A percentile compares a stretch with the other conserved stretches of the same genome.
Conservation (phyloP, 345 rosid genomes). For the Camelina sativa region DNA sequence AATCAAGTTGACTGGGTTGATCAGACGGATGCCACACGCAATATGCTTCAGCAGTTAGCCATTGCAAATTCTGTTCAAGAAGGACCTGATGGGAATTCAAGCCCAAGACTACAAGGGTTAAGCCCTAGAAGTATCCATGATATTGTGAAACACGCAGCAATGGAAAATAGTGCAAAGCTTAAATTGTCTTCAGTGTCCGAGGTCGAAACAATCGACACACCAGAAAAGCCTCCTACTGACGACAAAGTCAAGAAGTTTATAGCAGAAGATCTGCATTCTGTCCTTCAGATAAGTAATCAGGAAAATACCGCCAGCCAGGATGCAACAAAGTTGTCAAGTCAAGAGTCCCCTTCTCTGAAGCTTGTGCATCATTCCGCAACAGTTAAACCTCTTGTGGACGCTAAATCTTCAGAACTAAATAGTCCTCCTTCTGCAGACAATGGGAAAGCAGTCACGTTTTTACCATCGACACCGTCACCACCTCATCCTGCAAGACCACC, state of each 20-base stretch:
- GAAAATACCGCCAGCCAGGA: slow-evolving; percentile 32
- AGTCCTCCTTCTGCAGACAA: slow-evolving; percentile 33
- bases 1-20: slow-evolving; percentile 81
- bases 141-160: slow-evolving; percentile 42
- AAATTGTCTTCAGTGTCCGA: slow-evolving; percentile 48
- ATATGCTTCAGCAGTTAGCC: slow-evolving; percentile 76
- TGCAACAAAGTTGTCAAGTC: slow-evolving; percentile 32
- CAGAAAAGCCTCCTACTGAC: slow-evolving; percentile 40
- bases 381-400: slow-evolving; percentile 43
- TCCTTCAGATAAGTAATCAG: slow-evolving; percentile 34
- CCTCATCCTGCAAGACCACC: slow-evolving; percentile 42
- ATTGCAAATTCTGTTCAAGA: slow-evolving; percentile 60
- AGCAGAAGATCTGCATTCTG: slow-evolving; percentile 40
- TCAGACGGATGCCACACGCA: slow-evolving; percentile 72
- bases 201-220: slow-evolving; percentile 40
- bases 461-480: slow-evolving; percentile 46
- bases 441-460: slow-evolving; percentile 39
- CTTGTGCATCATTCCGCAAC: slow-evolving; percentile 51
- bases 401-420: slow-evolving; percentile 33
- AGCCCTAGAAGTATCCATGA: slow-evolving; percentile 53
- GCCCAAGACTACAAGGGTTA: slow-evolving; percentile 49
- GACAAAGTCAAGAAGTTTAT: slow-evolving; percentile 32
- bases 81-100: slow-evolving; percentile 47
- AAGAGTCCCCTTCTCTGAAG: slow-evolving; percentile 43
- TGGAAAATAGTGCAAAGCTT: slow-evolving; percentile 46